Percentiles rank a stretch among this genome's conserved stretches.
Evolutionary conservation across 192 early-diverging fungal genomes (phyloP).

Genomic region (Piromyces finnis): DNA sequence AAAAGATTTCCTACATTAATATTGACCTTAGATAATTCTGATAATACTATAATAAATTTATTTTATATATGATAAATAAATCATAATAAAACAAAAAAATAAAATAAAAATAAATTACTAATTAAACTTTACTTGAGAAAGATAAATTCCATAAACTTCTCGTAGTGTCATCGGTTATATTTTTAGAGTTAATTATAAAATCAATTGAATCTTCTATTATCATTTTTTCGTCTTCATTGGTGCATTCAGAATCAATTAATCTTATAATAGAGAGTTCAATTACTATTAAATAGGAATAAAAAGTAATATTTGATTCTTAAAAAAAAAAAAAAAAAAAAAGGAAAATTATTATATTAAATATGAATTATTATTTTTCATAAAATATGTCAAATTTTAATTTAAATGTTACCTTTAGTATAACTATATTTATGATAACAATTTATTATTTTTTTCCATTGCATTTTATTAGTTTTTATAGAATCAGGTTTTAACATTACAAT

Average conservation of each 20-base stretch:
- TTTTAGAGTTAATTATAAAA: neutral
- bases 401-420: neutral
- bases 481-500: neutral
- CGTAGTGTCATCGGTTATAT: neutral
- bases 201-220: neutral
- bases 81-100: too few relatives aligned
- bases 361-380: too few relatives aligned
- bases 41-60: neutral
- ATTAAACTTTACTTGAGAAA: neutral
- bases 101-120: too few relatives aligned
- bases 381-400: too few relatives aligned
- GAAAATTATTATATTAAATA: too few relatives aligned
- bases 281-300: neutral
- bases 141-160: neutral
- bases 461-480: neutral
- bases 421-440: neutral
- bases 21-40: neutral
- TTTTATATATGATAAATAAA: too few relatives aligned
- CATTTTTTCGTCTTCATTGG: neutral
- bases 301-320: neutral
- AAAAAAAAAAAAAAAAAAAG: too few relatives aligned
- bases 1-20: neutral
- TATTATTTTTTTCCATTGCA: neutral
- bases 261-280: neutral
- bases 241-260: neutral